Conservation (phyloP, 345 rosid species). For the Gossypium mustelinum region DNA sequence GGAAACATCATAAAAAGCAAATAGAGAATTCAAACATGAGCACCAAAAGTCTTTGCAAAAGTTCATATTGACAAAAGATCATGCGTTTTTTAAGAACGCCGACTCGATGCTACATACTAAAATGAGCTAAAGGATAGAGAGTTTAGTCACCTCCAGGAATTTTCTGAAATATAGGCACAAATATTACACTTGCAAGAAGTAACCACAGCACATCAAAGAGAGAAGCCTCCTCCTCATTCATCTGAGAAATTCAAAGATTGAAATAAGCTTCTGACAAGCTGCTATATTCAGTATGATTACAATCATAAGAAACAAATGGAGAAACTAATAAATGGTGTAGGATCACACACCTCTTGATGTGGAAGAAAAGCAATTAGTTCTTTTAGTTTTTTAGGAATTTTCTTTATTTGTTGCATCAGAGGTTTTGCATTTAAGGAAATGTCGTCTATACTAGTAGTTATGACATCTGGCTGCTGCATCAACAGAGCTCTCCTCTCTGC, state of each 20-base stretch:
- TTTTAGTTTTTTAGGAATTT: conserved; percentile 64
- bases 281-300: neutral
- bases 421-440: conserved; percentile 70
- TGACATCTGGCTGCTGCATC: conserved; percentile 66
- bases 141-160: conserved; percentile 82
- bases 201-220: conserved; percentile 83
- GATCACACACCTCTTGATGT: conserved; percentile 67
- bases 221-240: conserved; percentile 98
- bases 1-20: conserved; percentile 11
- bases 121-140: neutral
- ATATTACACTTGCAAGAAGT: conserved; percentile 93
- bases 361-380: conserved; percentile 72
- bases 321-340: conserved; percentile 13
- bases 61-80: neutral
- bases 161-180: conserved; percentile 96
- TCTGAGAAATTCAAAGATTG: conserved; percentile 35
- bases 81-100: neutral
- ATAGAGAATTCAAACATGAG: conserved; percentile 7
- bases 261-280: conserved; percentile 16
- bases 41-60: conserved; percentile 13
- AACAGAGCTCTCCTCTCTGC: conserved; percentile 55
- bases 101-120: neutral
- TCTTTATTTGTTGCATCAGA: conserved; percentile 50
- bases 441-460: conserved; percentile 66
- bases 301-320: conserved; percentile 13